Evolutionary conservation across 257 asterid genomes (phyloP), one percentile per base, ranked within the genome.

Genomic region (Penstemon eatonii): DNA sequence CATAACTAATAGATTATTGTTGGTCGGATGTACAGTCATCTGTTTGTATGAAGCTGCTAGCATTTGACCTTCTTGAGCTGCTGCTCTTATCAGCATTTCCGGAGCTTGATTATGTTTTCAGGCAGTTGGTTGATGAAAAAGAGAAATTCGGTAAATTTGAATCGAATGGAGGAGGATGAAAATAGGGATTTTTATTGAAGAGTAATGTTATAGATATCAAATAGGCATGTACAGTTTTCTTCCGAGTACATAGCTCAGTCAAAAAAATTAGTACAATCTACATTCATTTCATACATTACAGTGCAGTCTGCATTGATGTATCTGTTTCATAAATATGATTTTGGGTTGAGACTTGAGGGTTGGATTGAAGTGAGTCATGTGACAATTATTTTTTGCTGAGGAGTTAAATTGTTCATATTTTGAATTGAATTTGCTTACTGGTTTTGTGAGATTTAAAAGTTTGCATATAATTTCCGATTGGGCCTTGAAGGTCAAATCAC

Each of bases 1-100:
- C 54, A 56, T 63, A 68, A 59, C 67, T 66, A 51, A 78, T 37
- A 8, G 19, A 47, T 54, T 11, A 15, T 4, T 61, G 63, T 59
- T 69, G 56, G 4, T 67, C 66, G 59, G 63, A 36, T 65, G 67
- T 76, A 40, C 92, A 92, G 98, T 89, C 96, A 1, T 75, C 96
- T 41, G 86, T 89, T 64, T 87, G 83, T 69, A 70, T 91, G 90
- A 94, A 94, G 93, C 92, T 80, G 78, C 63, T 90, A 67, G 95
- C 93, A 43, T 84, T 83, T 46, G 96, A 84, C 72, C 83, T 91
- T 68, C 86, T 94, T 9, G 83, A 94, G 89, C 84, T 87, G 83
- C 76, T 94, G 77, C 85, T 94, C 19, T 57, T 75, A 76, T 81
- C 97, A 0, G 87, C 96, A n/a, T 94, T 88, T 65, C 99, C 97